A percentile compares a stretch with the other conserved stretches of the same genome.
Conservation (phyloP, 2,329 filamentous ascomycete genomes). For the Penicillium digitatum region DNA sequence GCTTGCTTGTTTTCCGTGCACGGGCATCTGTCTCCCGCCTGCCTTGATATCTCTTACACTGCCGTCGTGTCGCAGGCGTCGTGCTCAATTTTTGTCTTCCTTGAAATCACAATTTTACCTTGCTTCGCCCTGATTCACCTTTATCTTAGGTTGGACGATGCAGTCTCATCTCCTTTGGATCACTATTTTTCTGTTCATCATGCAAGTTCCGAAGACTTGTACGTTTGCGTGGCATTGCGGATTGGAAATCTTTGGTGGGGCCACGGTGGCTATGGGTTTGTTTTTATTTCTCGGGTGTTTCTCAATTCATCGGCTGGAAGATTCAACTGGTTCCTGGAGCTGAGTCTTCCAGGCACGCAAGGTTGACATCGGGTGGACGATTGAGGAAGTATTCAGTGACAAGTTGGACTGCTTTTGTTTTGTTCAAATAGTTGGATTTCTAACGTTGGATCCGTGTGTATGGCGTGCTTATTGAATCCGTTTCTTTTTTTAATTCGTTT, state of each 20-base stretch:
- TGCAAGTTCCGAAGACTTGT: conserved; percentile 1
- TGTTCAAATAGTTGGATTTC: conserved; percentile 16
- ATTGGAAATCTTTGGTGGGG: neutral
- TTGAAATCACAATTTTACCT: conserved; percentile 26
- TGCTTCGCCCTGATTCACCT: conserved; percentile 7
- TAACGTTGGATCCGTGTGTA: conserved; percentile 16
- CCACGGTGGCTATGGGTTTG: conserved; percentile 1
- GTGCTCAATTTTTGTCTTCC: conserved; percentile 24
- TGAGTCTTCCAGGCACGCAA: conserved; percentile 1
- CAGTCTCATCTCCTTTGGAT: neutral
- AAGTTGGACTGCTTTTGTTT: conserved; percentile 8
- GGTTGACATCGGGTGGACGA: conserved; percentile 8
- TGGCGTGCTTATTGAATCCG: conserved; percentile 14
- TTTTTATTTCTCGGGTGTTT: conserved; percentile 5
- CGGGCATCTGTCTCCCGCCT: conserved; percentile 26
- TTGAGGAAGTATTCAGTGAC: conserved; percentile 17
- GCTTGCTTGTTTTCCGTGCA: conserved; percentile 20
- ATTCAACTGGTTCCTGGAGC: neutral
- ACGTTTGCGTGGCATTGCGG: neutral
- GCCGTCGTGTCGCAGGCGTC: conserved; percentile 29
- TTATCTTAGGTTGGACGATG: neutral
- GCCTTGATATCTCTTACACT: conserved; percentile 32
- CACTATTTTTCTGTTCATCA: conserved; percentile 1
- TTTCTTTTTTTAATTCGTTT: conserved; percentile 6
- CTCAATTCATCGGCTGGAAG: conserved; percentile 4